Percentiles rank a stretch among this genome's conserved stretches.
phyloP scores from a whole-genome alignment of 2,329 filamentous ascomycete genomes.

The Penicillium sp. region DNA sequence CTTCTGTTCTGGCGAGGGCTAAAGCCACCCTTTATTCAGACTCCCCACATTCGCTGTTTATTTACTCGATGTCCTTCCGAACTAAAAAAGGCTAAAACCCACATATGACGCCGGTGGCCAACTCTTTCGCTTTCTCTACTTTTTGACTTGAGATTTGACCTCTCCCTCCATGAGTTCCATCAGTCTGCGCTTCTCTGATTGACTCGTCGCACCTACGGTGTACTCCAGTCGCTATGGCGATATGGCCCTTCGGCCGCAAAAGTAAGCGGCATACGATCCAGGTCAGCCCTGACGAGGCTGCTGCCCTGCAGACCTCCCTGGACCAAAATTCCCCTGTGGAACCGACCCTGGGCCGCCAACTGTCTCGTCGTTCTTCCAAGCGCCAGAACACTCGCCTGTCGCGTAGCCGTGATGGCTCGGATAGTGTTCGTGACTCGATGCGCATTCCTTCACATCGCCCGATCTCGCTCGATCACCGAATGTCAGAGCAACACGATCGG shows the following conservation, averaged over 20 bases:
- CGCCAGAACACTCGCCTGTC: conserved; percentile 31
- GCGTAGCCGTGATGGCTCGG: conserved; percentile 22
- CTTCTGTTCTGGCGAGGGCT: not conserved
- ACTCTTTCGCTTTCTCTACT: not conserved
- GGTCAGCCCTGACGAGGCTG: conserved; percentile 49
- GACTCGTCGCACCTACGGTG: conserved; percentile 14
- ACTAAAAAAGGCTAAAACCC: conserved; percentile 7
- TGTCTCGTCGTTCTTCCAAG: conserved; percentile 33
- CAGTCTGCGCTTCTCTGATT: conserved; percentile 11
- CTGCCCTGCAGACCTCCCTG: conserved; percentile 35
- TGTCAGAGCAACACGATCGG: conserved; percentile 21
- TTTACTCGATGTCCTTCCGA: not conserved
- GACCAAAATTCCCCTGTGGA: conserved; percentile 23
- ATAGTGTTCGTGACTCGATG: conserved; percentile 13
- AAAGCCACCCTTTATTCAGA: not conserved
- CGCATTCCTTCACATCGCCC: conserved; percentile 13
- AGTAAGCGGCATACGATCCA: conserved; percentile 61
- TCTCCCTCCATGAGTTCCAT: conserved; percentile 25
- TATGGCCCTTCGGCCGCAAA: conserved; percentile 78
- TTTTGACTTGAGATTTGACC: not conserved
- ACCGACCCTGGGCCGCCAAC: conserved; percentile 27
- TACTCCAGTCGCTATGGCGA: conserved; percentile 54
- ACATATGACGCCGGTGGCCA: conserved; percentile 16
- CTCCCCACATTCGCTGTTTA: conserved; percentile 6
- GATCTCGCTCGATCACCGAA: conserved; percentile 18